Base-by-base conservation (phyloP, 2,329 filamentous ascomycete genomes). In the Gaeumannomyces sp. region DNA sequence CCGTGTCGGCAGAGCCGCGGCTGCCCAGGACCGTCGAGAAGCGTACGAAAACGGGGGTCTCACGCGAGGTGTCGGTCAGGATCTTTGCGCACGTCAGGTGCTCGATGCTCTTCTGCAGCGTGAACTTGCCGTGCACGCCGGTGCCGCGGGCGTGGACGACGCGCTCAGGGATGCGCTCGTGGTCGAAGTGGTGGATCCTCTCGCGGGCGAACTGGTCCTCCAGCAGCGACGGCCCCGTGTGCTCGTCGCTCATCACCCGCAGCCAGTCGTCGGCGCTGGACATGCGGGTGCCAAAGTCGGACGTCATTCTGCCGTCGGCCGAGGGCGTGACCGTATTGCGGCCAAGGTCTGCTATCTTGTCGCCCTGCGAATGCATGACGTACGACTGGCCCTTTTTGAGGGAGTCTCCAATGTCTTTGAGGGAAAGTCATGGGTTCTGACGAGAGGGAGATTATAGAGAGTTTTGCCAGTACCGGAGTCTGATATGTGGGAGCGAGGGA, bases 1-100 rank as follows among this genome's bases (percentile, higher is more conserved):
- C 91, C 0, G 90, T 93, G 72, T 95, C 91, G 7, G 90, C 89
- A 63, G 88, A 91, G 16, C 91, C 91, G 45, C 87, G 83, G 72
- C 86, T 91, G 8, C 89, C 90, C 2, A 91, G 81, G 0, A 92
- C 91, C 0, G 91, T 94, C 0, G 90, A 94, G 74, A 95, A 93
- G 0, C 91, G 87, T 22, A 90, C 71, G 71, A 92, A 91, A 1
- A 91, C 79, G 0, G 83, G 86, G 0, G 89, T 92, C 66, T 81
- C 82, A 53, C 70, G 66, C 8, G 66, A 84, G 0, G 86, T 90
- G 70, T 90, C 87, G 0, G 84, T 90, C 60, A 90, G 75, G 2
- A 91, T 80, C 6, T 82, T 82, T 1, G 89, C 89, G 38, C 77
- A 80, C 6, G 86, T 87, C 35, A 90, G 82, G 69, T 90, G 85